These are phyloP conservation scores for Scheffersomyces illinoinensis DNA, from an alignment of 1,139 yeast genomes.

Conservation along the genomic window DNA sequence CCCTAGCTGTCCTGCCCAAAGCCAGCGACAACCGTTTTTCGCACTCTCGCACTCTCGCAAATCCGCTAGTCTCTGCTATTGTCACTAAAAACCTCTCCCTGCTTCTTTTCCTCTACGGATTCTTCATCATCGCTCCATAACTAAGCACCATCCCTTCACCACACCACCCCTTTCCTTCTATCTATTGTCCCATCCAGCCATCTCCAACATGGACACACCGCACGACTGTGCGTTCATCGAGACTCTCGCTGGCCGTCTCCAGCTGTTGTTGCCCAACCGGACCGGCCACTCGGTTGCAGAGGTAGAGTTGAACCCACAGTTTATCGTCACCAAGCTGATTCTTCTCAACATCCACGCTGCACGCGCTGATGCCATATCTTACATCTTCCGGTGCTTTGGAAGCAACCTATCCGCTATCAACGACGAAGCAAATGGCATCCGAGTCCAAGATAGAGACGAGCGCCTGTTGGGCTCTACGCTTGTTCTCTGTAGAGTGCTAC, in stretches of 20 bases:
- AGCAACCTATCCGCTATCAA: conserved; percentile 28
- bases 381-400: conserved; percentile 24
- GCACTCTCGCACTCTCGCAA: neutral
- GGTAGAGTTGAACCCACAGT: conserved; percentile 46
- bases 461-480: conserved; percentile 35
- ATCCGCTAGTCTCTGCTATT: neutral
- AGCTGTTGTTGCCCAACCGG: conserved; percentile 37
- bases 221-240: conserved; percentile 10
- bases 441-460: conserved; percentile 33
- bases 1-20: no score
- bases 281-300: conserved; percentile 45
- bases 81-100: neutral
- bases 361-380: conserved; percentile 19
- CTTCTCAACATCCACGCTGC: conserved; percentile 23
- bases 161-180: neutral
- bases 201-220: neutral
- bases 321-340: conserved; percentile 30
- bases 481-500: conserved; percentile 33
- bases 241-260: conserved; percentile 25
- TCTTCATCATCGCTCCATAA: neutral
- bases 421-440: conserved; percentile 26
- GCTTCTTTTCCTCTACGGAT: neutral
- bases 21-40: neutral
- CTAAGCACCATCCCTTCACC: neutral
- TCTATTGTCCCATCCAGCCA: neutral